Evolutionary conservation across 345 rosid genomes (phyloP).

Genomic region (Eucalyptus marginata): DNA sequence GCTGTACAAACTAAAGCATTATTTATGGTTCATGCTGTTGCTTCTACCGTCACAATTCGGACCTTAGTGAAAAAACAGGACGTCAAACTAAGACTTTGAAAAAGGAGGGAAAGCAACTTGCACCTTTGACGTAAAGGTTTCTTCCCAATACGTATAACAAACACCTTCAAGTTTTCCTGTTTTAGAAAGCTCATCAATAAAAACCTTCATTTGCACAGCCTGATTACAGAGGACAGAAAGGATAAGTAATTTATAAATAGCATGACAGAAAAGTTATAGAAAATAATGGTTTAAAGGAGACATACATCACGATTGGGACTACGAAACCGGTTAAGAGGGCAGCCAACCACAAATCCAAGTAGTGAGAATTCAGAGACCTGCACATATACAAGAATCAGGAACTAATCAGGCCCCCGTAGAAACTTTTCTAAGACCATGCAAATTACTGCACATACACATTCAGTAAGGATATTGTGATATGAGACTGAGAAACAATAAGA

Average conservation of each 20-base stretch:
- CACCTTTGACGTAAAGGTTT: conserved; percentile 74
- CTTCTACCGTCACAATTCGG: neutral
- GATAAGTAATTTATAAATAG: neutral
- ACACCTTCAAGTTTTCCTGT: conserved; percentile 58
- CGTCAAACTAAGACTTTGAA: neutral
- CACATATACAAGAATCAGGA: neutral
- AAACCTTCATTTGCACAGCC: conserved; percentile 50
- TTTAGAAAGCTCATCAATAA: conserved; percentile 53
- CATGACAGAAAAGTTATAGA: neutral
- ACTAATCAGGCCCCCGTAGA: neutral
- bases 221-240: conserved; percentile 8
- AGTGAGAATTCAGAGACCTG: conserved; percentile 73
- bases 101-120: neutral
- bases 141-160: conserved; percentile 74
- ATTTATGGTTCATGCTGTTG: neutral
- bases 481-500: neutral
- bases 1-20: neutral
- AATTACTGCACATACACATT: neutral
- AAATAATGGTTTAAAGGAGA: neutral
- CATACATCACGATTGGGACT: conserved; percentile 26
- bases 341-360: conserved; percentile 72
- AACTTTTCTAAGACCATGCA: neutral
- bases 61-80: neutral
- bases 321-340: conserved; percentile 37
- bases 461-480: neutral